Evolutionary conservation across 2,329 filamentous ascomycete species (phyloP).

Genomic region (Whalleya microplaca): DNA sequence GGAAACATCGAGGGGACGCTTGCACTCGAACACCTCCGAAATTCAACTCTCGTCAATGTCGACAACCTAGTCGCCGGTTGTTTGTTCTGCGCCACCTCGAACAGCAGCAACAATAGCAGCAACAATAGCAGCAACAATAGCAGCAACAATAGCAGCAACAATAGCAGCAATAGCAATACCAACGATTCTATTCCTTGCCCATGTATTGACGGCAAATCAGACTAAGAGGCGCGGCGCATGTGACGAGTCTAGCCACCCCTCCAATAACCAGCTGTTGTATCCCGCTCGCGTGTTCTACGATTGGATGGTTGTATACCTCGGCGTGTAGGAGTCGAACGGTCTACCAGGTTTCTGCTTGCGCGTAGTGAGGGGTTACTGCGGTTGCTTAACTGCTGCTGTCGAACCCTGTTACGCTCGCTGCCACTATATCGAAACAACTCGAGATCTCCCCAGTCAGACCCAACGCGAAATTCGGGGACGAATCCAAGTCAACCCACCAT

Average conservation of each 20-base stretch:
- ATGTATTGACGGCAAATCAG: conserved; percentile 12
- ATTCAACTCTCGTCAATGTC: too few relatives aligned
- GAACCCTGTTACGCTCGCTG: background rate
- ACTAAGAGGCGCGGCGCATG: conserved; percentile 29
- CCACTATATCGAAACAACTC: background rate
- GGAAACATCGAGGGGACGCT: background rate
- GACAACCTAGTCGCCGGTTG: too few relatives aligned
- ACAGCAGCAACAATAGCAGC: too few relatives aligned
- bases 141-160: too few relatives aligned
- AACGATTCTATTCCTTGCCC: background rate
- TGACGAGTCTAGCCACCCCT: conserved; percentile 26
- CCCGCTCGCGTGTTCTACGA: conserved; percentile 22
- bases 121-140: too few relatives aligned
- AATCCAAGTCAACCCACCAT: conserved; percentile 44
- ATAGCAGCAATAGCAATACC: too few relatives aligned
- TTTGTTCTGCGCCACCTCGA: too few relatives aligned
- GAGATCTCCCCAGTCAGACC: background rate
- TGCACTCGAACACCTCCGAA: background rate
- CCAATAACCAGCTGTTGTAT: conserved; percentile 27
- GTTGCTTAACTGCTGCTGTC: background rate
- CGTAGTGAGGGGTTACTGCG: background rate
- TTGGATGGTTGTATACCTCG: conserved; percentile 30
- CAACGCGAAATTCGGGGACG: conserved; percentile 28
- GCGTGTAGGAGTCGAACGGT: background rate
- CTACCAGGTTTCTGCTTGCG: background rate